These are phyloP conservation scores for Plenodomus lindquistii DNA, from an alignment of 2,329 filamentous ascomycete species.

Conservation along the genomic window DNA sequence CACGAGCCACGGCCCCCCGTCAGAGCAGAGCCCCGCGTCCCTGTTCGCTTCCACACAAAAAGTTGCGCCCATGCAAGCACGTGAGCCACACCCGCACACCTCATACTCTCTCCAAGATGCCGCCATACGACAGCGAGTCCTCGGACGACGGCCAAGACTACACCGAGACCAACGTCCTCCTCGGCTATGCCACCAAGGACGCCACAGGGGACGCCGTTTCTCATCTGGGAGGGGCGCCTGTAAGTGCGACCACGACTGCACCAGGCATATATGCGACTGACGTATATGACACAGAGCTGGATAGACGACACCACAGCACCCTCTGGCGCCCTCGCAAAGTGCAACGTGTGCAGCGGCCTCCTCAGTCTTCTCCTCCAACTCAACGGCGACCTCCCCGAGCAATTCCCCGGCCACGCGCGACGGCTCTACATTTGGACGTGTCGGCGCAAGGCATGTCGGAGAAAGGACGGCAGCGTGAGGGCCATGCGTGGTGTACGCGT, in stretches of 20 bases:
- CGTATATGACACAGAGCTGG: slow-evolving; percentile 65
- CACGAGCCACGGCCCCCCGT: slow-evolving; percentile 9
- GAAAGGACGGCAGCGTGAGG: slow-evolving; percentile 81
- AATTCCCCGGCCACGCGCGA: slow-evolving; percentile 84
- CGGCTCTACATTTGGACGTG: slow-evolving; percentile 88
- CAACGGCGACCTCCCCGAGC: slow-evolving; percentile 84
- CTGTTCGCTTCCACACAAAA: slow-evolving; percentile 11
- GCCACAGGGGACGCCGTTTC: slow-evolving; percentile 80
- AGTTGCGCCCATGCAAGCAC: slow-evolving; percentile 8
- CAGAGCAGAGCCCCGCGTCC: slow-evolving; percentile 9
- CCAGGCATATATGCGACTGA: slow-evolving; percentile 10
- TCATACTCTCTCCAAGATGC: slow-evolving; percentile 54
- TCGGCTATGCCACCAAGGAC: slow-evolving; percentile 86
- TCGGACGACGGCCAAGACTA: slow-evolving; percentile 70
- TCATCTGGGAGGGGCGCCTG: slow-evolving; percentile 83
- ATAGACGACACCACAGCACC: slow-evolving; percentile 72
- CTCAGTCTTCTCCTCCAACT: slow-evolving; percentile 89
- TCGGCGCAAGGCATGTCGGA: slow-evolving; percentile 73
- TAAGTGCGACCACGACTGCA: slow-evolving; percentile 55
- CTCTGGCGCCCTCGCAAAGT: slow-evolving; percentile 77
- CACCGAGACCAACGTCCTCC: slow-evolving; percentile 81
- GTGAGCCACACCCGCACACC: not conserved
- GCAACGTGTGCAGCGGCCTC: slow-evolving; percentile 81
- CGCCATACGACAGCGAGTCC: slow-evolving; percentile 84
- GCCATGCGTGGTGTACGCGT: slow-evolving; percentile 71